A percentile compares a stretch with the other conserved stretches of the same genome.
phyloP scores from a whole-genome alignment of 2,329 filamentous ascomycete species.

The Trichoderma lentiforme region DNA sequence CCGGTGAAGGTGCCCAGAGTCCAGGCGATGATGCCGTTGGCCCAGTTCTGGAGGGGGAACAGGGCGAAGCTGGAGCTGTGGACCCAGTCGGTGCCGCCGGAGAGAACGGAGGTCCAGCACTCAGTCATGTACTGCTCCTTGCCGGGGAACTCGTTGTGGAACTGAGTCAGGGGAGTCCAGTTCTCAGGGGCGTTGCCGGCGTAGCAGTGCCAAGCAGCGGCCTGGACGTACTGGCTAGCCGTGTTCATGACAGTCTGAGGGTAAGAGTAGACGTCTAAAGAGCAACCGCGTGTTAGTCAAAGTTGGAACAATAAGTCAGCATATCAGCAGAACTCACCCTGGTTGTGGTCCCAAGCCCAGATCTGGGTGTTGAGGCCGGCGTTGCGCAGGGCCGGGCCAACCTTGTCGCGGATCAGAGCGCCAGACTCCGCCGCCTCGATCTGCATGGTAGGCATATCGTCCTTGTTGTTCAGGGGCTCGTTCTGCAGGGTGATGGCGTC shows the following conservation, averaged over 20 bases:
- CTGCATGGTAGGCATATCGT: conserved; percentile 39
- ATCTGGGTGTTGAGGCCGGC: conserved; percentile 40
- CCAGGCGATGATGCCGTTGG: conserved; percentile 43
- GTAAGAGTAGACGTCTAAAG: conserved; percentile 25
- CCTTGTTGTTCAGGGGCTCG: conserved; percentile 41
- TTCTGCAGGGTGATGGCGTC: conserved; percentile 46
- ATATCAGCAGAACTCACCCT: conserved; percentile 21
- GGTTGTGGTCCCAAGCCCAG: conserved; percentile 47
- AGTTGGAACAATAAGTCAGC: too few species aligned
- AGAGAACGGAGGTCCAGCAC: conserved; percentile 41
- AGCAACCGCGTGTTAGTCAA: neutral
- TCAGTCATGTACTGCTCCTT: conserved; percentile 48
- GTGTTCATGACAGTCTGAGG: conserved; percentile 37
- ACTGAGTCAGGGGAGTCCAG: conserved; percentile 38
- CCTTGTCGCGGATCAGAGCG: conserved; percentile 35
- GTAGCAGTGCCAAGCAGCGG: conserved; percentile 43
- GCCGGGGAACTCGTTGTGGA: conserved; percentile 39
- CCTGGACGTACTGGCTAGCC: conserved; percentile 31
- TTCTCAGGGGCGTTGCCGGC: conserved; percentile 29
- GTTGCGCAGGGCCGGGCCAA: conserved; percentile 37
- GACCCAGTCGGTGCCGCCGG: conserved; percentile 43
- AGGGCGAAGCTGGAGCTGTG: conserved; percentile 39
- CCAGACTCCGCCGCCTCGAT: conserved; percentile 38
- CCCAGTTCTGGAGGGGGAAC: conserved; percentile 50
- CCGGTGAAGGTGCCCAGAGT: conserved; percentile 42